These are phyloP conservation scores for Apiotrichum montevideense DNA, from an alignment of 1,284 basidiomycete species.

Conservation along the genomic window DNA sequence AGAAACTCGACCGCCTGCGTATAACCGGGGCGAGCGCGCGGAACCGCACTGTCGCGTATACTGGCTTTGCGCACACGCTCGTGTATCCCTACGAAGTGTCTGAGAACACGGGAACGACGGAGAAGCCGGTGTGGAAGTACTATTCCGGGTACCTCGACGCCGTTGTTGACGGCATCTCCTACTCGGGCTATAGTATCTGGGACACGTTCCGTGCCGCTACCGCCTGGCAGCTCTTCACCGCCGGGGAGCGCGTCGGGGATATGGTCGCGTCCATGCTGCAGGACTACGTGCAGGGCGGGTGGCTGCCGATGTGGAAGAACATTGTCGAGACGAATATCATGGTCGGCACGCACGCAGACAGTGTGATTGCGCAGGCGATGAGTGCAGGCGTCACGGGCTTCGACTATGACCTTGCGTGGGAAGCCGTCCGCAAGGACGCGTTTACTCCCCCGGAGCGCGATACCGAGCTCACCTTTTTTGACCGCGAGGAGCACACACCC, in stretches of 20 bases:
- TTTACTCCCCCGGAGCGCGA: conserved; percentile 58
- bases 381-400: conserved; percentile 55
- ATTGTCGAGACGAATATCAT: conserved; percentile 56
- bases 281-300: conserved; percentile 68
- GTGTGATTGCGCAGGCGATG: conserved; percentile 70
- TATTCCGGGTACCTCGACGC: conserved; percentile 54
- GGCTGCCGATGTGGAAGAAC: conserved; percentile 88
- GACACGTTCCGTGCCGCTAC: conserved; percentile 74
- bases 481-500: conserved; percentile 71
- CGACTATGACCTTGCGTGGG: conserved; percentile 61
- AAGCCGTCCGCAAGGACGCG: conserved; percentile 69
- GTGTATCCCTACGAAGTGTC: conserved; percentile 74
- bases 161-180: conserved; percentile 60
- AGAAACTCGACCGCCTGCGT: conserved; percentile 61
- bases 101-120: conserved; percentile 49
- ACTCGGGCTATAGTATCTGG: conserved; percentile 80
- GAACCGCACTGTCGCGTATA: conserved; percentile 32
- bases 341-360: conserved; percentile 74
- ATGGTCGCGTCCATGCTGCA: conserved; percentile 76
- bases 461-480: conserved; percentile 59
- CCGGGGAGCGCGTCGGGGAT: conserved; percentile 64
- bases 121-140: conserved; percentile 51
- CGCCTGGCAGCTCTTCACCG: conserved; percentile 69
- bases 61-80: conserved; percentile 30
- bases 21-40: conserved; percentile 52